These are phyloP conservation scores for Pichia nanzhaoensis DNA, from an alignment of 805 yeast genomes.

Conservation along the genomic window DNA sequence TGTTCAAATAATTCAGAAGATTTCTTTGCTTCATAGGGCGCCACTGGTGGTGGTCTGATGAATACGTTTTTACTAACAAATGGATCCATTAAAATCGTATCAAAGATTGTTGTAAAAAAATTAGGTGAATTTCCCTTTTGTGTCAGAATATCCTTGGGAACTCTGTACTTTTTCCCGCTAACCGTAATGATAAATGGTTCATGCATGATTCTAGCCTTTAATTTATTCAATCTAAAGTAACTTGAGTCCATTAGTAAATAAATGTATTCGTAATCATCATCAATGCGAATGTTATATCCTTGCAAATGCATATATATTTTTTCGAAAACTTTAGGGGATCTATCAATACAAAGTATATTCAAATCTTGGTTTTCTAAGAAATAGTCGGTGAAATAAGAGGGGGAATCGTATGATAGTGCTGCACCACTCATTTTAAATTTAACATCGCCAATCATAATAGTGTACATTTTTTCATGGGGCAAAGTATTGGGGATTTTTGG, in stretches of 20 bases:
- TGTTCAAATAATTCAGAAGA: constrained; percentile 49
- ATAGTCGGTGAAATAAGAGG: constrained; percentile 77
- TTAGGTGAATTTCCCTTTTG: constrained; percentile 71
- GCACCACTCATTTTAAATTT: constrained; percentile 71
- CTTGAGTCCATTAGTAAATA: constrained; percentile 62
- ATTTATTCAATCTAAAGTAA: constrained; percentile 59
- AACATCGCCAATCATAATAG: constrained; percentile 62
- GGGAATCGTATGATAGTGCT: constrained; percentile 77
- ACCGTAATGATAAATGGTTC: constrained; percentile 52
- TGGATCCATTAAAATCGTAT: constrained; percentile 45
- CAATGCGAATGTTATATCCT: constrained; percentile 66
- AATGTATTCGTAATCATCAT: constrained; percentile 52
- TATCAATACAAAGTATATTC: constrained; percentile 51
- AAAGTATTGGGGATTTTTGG: constrained; percentile 41
- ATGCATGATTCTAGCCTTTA: constrained; percentile 42
- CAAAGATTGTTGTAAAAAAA: constrained; percentile 60
- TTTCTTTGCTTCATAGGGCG: constrained; percentile 47
- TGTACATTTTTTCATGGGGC: constrained; percentile 64
- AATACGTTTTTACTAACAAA: constrained; percentile 32
- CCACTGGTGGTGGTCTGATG: constrained; percentile 73
- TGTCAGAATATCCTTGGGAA: constrained; percentile 49
- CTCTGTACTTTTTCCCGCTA: constrained; percentile 53
- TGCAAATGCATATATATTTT: constrained; percentile 66
- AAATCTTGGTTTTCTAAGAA: constrained; percentile 39
- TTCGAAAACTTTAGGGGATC: constrained; percentile 65